Evolutionary conservation across 441 rosid species (phyloP).

Genomic region (Aquilaria agallochum): DNA sequence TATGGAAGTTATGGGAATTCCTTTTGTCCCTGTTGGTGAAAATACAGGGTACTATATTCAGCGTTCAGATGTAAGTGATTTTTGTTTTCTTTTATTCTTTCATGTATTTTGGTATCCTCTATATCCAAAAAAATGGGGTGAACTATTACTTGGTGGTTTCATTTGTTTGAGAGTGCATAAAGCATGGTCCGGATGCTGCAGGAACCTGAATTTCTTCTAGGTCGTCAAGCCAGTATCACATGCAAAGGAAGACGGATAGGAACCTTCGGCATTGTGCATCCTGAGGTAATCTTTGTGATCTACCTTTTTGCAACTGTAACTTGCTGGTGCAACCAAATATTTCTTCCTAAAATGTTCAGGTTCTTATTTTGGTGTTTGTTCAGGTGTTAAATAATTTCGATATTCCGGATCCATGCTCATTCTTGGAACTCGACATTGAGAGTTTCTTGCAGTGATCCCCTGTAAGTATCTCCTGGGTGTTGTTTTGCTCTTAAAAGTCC

Average conservation of each 20-base stretch:
- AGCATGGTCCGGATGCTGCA: conserved; percentile 18
- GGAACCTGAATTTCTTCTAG: conserved; percentile 87
- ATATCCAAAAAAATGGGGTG: not conserved
- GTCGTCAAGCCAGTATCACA: conserved; percentile 84
- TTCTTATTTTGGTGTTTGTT: conserved; percentile 2
- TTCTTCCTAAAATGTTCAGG: not conserved
- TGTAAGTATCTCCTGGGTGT: not conserved
- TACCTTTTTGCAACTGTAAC: not conserved
- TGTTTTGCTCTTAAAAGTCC: not conserved
- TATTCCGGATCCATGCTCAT: conserved; percentile 84
- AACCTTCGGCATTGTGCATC: conserved; percentile 89
- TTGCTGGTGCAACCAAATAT: not conserved
- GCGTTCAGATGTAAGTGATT: conserved; percentile 56
- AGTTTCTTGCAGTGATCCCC: conserved; percentile 30
- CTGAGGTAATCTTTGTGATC: conserved; percentile 50
- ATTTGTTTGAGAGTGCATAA: not conserved
- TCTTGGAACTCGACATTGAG: conserved; percentile 69
- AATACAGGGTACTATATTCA: conserved; percentile 58
- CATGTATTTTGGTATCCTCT: not conserved
- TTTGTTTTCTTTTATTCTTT: conserved; percentile 4
- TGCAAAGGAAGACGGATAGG: conserved; percentile 75
- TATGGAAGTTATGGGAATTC: conserved; percentile 82
- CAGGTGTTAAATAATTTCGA: conserved; percentile 89
- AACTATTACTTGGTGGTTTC: not conserved
- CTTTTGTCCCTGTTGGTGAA: conserved; percentile 51